A percentile compares a stretch with the other conserved stretches of the same genome.
Conservation (phyloP, 2,329 filamentous ascomycete species). For the Paraconiothyrium sp. region DNA sequence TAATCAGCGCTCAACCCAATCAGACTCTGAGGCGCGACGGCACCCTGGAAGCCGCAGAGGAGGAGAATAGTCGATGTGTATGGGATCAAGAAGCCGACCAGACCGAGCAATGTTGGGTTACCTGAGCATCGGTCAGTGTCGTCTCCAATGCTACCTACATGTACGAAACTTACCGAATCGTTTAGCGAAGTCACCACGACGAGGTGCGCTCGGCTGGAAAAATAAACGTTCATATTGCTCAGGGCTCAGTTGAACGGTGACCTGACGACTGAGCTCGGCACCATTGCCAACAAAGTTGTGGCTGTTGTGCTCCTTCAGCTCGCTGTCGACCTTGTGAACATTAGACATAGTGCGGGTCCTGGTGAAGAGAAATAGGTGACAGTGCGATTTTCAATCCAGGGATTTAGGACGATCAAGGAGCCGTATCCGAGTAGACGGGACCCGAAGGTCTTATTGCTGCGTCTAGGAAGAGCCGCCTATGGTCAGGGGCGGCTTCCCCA, state of each 20-base stretch:
- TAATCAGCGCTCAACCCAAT: neutral
- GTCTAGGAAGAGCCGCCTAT: neutral
- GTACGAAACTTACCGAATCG: neutral
- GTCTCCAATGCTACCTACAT: neutral
- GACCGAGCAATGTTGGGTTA: constrained; percentile 2
- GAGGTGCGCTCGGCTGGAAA: neutral
- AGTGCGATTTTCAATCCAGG: neutral
- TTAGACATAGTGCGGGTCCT: neutral
- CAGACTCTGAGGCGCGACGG: neutral
- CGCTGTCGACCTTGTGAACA: neutral
- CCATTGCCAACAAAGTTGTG: neutral
- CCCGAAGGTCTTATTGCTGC: neutral
- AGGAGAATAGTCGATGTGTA: neutral
- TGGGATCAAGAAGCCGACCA: neutral
- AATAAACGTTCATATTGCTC: neutral
- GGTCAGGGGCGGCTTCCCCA: neutral
- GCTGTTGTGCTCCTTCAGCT: neutral
- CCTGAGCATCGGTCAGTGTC: neutral
- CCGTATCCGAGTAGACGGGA: neutral
- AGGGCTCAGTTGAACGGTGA: constrained; percentile 3
- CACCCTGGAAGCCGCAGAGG: constrained; percentile 2
- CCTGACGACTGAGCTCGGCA: neutral
- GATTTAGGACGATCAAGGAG: neutral
- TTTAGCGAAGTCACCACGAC: neutral
- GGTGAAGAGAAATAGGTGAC: neutral